Base-by-base conservation (phyloP, 371 early-diverging fungal species). In the Haplosporangium sp. region DNA sequence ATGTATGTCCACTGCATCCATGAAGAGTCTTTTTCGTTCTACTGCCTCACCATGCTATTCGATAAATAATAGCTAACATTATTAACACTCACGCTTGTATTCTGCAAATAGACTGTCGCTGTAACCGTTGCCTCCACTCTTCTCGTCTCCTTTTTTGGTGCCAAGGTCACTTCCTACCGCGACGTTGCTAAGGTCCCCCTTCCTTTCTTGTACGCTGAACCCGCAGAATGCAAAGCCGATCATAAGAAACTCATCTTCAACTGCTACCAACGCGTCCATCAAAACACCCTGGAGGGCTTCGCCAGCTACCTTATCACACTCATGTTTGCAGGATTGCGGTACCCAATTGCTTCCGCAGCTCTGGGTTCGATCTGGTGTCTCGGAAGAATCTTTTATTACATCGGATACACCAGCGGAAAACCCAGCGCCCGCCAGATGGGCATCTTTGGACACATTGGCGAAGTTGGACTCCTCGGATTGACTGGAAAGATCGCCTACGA, bases 211-310 rank as follows among this genome's bases (percentile, higher is more conserved):
- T 91, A 92, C 67, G 91, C 89, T 57, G 87, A 86, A 11, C 83
- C 75, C 46, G 67, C 71, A 18, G 92, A 90, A 64, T 87, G 86
- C 55, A 86, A 88, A 66, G 83, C 82, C 59, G 87, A 88, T 62
- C 81, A 77, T 23, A 85, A 84, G 70, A 90, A 90, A 74, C 66
- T 84, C 66, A 45, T 86, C 41, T 91, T 91, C 82, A 90, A 90
- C 83, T 90, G 92, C 83, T 69, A 82, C 63, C 92, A 92, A 77
- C 87, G 92, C 52, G 89, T 86, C 38, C 92, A 92, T 81, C 92
- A 90, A 54, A 87, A 86, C 81, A 82, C 83, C 14, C 66, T 75
- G n/a, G 75, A 75, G 63, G 58, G 59, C 14, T 75, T 52, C 62
- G 23, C 57, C 14, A 51, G 55, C 59, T 74, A 59, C 66, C 40